phyloP scores from a whole-genome alignment of 352 stramenopile species.

The Pythium chondricola region DNA sequence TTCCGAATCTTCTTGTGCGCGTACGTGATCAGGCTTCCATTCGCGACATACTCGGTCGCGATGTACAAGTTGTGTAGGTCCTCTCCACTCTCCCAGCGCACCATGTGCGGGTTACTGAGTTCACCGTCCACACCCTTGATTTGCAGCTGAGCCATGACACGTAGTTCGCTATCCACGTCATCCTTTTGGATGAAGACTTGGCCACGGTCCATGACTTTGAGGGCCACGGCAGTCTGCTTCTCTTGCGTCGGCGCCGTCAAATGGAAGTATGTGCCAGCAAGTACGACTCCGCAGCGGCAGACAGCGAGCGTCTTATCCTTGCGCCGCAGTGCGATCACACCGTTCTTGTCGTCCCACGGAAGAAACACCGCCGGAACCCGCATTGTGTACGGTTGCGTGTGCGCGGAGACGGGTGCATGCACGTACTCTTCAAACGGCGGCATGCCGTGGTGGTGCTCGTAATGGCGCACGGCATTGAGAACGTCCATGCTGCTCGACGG shows the following conservation, averaged over 20 bases:
- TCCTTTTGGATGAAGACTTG: conserved; percentile 70
- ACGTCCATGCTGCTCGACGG: too few species aligned
- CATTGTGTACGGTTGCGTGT: conserved; percentile 47
- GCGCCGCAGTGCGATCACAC: conserved; percentile 68
- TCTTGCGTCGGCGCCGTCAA: conserved; percentile 29
- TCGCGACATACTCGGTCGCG: conserved; percentile 75
- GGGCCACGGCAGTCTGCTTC: conserved; percentile 50
- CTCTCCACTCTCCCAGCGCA: conserved; percentile 72
- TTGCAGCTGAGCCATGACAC: conserved; percentile 75
- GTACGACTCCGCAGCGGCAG: conserved; percentile 74
- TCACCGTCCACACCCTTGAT: conserved; percentile 67
- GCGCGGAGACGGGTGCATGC: conserved; percentile 45
- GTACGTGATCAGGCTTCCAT: conserved; percentile 68
- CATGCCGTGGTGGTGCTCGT: conserved; percentile 33
- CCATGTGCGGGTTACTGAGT: conserved; percentile 60
- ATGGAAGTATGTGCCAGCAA: conserved; percentile 73
- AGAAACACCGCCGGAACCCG: conserved; percentile 56
- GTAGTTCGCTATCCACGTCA: conserved; percentile 77
- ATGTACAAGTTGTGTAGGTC: conserved; percentile 77
- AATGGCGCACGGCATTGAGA: conserved; percentile 59
- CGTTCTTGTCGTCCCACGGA: conserved; percentile 56
- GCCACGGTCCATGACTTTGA: conserved; percentile 77
- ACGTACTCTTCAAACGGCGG: conserved; percentile 53
- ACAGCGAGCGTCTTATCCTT: conserved; percentile 59
- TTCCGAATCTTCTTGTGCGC: conserved; percentile 64